Base-by-base conservation (phyloP, 2,329 filamentous ascomycete species). In the Trichoderma afroharzianum region DNA sequence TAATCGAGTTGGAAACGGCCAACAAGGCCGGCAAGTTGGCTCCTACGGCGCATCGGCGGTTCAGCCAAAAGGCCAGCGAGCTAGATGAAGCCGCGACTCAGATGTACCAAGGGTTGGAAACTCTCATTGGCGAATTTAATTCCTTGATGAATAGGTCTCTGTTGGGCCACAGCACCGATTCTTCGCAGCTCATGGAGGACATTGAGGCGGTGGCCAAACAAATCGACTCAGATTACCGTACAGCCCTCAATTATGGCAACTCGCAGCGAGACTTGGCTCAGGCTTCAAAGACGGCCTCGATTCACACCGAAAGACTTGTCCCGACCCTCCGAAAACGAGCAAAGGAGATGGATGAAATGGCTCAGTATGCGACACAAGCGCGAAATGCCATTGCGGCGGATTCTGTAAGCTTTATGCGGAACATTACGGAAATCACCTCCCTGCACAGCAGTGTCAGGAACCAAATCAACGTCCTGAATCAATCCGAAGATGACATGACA, bases 141-240 rank as follows among this genome's bases (percentile, higher is more conserved):
- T 87, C 87, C 68, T 84, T 87, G 15, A 83, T 83, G 75, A 84
- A 78, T 71, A 87, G 85, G 63, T 91, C 86, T 26, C 82, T 87
- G 6, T 79, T 90, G 61, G 83, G 85, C 21, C 90, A 89, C 72
- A 84, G 84, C 55, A 86, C 89, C 63, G 92, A 95, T 74, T 87
- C 92, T 6, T 81, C 84, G 26, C 90, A 92, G 73, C 84, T 97
- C 7, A 85, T 96, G 63, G 88, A 94, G 73, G 96, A 98, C 79
- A 94, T 98, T 57, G 91, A 95, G 78, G 92, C 93, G 0, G 86
- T 98, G 70, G 91, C 91, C 66, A 94, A 90, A 76, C 98, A 98
- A 81, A 92, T 99, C 63, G 90, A 91, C 62, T 93, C 91, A 6
- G 96, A 98, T 80, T 93, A 94, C 78, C 91, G 94, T 75, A 91